Evolutionary conservation across 192 early-diverging fungal species (phyloP).

Genomic region (Backusella macrospora): DNA sequence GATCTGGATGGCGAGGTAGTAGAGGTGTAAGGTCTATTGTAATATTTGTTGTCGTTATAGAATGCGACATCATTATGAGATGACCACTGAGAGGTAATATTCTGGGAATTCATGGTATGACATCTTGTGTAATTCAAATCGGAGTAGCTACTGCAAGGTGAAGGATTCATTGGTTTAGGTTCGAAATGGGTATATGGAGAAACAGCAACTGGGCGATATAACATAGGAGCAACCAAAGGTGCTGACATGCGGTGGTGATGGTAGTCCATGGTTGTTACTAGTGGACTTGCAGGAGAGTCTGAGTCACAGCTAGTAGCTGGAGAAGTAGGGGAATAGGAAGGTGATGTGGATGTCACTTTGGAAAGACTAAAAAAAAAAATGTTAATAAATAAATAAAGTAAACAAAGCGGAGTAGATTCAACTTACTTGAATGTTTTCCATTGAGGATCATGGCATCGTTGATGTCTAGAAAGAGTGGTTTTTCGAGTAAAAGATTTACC

Average conservation of each 20-base stretch:
- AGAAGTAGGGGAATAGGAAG: constrained; percentile 21
- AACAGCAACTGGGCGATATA: constrained; percentile 38
- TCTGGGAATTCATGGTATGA: constrained; percentile 8
- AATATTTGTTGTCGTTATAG: constrained; percentile 32
- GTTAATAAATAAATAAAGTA: neutral
- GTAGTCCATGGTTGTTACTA: constrained; percentile 16
- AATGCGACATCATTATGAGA: constrained; percentile 30
- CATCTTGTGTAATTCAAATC: constrained; percentile 7
- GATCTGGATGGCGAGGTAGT: constrained; percentile 29
- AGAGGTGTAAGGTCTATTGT: constrained; percentile 32
- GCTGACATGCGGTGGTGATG: constrained; percentile 28
- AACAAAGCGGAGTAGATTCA: neutral
- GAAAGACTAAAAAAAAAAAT: constrained; percentile 7
- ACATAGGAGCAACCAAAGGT: constrained; percentile 35
- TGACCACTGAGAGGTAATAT: neutral
- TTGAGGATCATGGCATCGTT: constrained; percentile 56
- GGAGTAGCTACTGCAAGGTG: neutral
- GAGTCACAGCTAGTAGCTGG: constrained; percentile 40
- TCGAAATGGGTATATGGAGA: constrained; percentile 40
- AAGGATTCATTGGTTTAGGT: constrained; percentile 18
- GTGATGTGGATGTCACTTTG: constrained; percentile 12
- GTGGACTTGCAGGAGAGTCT: constrained; percentile 40
- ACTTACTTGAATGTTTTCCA: constrained; percentile 48
- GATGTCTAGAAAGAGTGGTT: constrained; percentile 66
- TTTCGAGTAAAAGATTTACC: constrained; percentile 72